Percentiles rank a stretch among this genome's conserved stretches.
These are phyloP conservation scores for Jacaranda mimosifolia DNA, from an alignment of 257 asterid species.

Conservation along the genomic window DNA sequence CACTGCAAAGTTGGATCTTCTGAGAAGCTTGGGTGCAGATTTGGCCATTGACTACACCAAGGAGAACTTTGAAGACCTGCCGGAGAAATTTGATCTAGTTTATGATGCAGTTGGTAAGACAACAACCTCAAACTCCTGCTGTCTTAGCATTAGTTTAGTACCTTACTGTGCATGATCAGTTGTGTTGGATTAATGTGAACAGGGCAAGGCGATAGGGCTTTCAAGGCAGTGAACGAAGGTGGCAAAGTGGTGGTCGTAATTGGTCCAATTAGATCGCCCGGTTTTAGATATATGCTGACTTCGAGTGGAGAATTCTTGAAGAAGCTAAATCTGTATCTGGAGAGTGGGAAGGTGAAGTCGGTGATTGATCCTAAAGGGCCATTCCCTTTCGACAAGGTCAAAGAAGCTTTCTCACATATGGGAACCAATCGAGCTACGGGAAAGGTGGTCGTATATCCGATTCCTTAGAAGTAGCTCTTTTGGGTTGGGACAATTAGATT, in stretches of 20 bases:
- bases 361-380: constrained; percentile 83
- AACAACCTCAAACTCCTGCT: neutral
- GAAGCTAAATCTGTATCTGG: constrained; percentile 78
- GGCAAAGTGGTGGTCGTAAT: constrained; percentile 82
- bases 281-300: constrained; percentile 84
- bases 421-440: constrained; percentile 85
- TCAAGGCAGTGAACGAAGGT: constrained; percentile 84
- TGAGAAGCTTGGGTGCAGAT: constrained; percentile 86
- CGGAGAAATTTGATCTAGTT: constrained; percentile 82
- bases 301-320: constrained; percentile 71
- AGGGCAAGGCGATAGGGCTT: constrained; percentile 92
- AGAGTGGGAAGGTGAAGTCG: constrained; percentile 78
- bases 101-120: constrained; percentile 87
- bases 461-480: constrained; percentile 43
- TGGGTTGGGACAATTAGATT: neutral
- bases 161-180: no score
- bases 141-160: neutral
- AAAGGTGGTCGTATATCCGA: constrained; percentile 80
- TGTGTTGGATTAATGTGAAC: constrained; percentile 24
- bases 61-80: constrained; percentile 72
- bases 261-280: constrained; percentile 85
- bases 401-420: constrained; percentile 79
- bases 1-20: constrained; percentile 66
- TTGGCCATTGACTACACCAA: constrained; percentile 88
- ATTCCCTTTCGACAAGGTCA: constrained; percentile 74